Evolutionary conservation across 1,284 basidiomycete species (phyloP), one percentile per base, ranked within the genome.

Genomic region (Fistulina hepatica): DNA sequence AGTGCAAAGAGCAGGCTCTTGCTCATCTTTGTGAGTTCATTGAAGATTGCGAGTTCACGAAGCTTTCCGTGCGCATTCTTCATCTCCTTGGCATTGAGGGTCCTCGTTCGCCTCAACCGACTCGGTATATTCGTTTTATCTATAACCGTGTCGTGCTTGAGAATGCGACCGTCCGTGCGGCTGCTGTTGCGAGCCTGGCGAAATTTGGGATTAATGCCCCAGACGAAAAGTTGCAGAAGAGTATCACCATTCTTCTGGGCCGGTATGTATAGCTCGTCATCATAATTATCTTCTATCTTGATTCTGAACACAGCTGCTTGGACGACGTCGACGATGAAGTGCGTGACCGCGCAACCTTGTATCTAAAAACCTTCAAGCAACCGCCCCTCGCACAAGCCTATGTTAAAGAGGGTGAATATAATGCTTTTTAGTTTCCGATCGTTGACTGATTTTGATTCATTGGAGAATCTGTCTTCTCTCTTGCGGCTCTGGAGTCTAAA

Each of bases 11-110:
- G 57, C 84, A 83, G 62, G 95, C 95, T 2, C 75, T 99, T 30
- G 92, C 92, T 9, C 91, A 99, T 56, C 75, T 99, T n/a, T 98
- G 95, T 70, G 95, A 99, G 60, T 98, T 99, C 60, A 99, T 99
- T 58, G 95, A 98, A 63, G 95, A 98, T 59, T 99, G 95, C 72
- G 95, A 99, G 61, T 99, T 98, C 58, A 97, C 94, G 28, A 99
- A 98, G 63, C 78, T 99, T 34, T 97, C 91, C 20, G 95, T 99
- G 43, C 82, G 95, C 35, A 91, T 99, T 51, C 71, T 99, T 24
- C 88, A 98, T 57, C 64, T 99, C 25, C 79, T 99, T 33, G 95
- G 95, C 34, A 73, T 92, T 39, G 95, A 98, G 60, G 95, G 95
- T 8, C 95, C 95, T 34, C 90, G 91, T 59, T 85, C 92, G 36